Conservation (phyloP, 2,329 filamentous ascomycete genomes). For the Clonostachys solani region DNA sequence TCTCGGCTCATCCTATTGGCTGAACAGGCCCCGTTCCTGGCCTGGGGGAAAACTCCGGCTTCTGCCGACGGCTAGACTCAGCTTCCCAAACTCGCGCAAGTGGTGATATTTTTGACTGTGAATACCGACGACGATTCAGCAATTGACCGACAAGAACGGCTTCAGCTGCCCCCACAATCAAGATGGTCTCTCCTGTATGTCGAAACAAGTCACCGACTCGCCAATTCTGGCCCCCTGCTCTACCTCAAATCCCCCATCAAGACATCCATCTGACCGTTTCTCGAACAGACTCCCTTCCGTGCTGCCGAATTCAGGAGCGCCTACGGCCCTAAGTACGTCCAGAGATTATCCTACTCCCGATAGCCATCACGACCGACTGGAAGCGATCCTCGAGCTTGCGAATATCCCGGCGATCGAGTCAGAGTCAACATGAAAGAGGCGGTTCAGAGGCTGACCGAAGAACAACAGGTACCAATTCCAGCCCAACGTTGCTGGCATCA, state of each 20-base stretch:
- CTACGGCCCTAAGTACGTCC: slow-evolving; percentile 60
- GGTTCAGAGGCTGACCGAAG: slow-evolving; percentile 16
- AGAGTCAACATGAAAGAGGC: too few species aligned
- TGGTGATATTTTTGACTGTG: slow-evolving; percentile 1
- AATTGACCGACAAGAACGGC: slow-evolving; percentile 27
- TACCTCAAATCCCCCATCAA: background rate
- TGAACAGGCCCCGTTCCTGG: too few species aligned
- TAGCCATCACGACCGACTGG: background rate
- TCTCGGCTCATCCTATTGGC: too few species aligned
- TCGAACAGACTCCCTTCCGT: slow-evolving; percentile 38
- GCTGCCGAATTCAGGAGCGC: slow-evolving; percentile 53
- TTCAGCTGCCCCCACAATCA: slow-evolving; percentile 23
- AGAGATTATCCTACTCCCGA: background rate
- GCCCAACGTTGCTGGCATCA: slow-evolving; percentile 49
- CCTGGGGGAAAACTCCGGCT: slow-evolving; percentile 4
- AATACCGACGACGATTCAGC: slow-evolving; percentile 12
- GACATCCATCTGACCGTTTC: slow-evolving; percentile 19
- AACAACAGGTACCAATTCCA: slow-evolving; percentile 53
- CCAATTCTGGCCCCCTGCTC: background rate
- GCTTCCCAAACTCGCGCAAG: slow-evolving; percentile 7
- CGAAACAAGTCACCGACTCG: background rate
- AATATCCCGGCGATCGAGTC: too few species aligned
- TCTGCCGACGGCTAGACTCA: slow-evolving; percentile 1
- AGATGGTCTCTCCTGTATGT: slow-evolving; percentile 36
- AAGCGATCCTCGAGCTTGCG: background rate